Evolutionary conservation across 371 early-diverging fungal genomes (phyloP), one percentile per base, ranked within the genome.

Genomic region (Entomophthora muscae): DNA sequence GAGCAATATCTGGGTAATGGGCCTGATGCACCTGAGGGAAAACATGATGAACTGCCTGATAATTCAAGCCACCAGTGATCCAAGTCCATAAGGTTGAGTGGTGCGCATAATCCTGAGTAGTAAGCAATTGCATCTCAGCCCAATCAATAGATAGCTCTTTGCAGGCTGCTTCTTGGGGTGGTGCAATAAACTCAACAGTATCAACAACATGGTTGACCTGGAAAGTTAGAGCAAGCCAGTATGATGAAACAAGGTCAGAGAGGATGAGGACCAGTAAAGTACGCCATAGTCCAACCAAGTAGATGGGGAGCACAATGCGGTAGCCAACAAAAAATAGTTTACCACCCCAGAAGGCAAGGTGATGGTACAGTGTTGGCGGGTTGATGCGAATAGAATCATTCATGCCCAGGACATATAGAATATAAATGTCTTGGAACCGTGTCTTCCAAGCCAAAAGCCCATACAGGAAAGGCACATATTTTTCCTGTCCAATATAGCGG

Each of bases 81-180:
- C 69, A 66, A 21, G 80, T 77, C 76, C 77, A 76, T 31, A 81
- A 66, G 13, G 64, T 27, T 3, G 75, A 74, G 64, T 74, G 74
- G 64, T 81, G 80, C n/a, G 76, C 76, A 65, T 81, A 81, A 63
- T 81, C 81, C 66, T 77, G 79, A 13, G 81, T 76, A 3, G 81
- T 80, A 30, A 68, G 68, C 24, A 80, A 72, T 67, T 81, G 81
- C 75, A 80, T 73, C 3, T 75, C 75, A 54, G 79, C 79, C 81
- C 81, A 81, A 66, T 81, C 81, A 61, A 69, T 72, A 56, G 69
- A 61, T 13, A 78, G 72, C 1, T 73, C 32, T 33, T 72, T 75
- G 22, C 68, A 67, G 64, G 69, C 69, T 65, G 80, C 75, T 3
- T 80, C 73, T 59, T 30, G 1, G 26, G 52, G 61, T 52, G 33